Base-by-base conservation (phyloP, 306 rosid genomes). In the Rosa lucieae region DNA sequence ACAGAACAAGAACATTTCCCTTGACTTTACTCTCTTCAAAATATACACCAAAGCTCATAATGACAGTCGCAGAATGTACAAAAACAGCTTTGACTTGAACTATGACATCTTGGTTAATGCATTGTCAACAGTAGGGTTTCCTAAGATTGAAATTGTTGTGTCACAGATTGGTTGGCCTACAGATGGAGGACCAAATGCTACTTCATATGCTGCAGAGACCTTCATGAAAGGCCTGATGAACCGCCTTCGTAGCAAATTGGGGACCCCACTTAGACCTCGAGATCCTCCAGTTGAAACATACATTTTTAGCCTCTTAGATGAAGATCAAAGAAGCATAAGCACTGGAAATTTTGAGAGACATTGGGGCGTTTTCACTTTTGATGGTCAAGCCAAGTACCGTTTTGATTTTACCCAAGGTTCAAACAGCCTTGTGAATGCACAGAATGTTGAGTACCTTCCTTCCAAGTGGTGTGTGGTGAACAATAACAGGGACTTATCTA, bases 101-200 rank as follows among this genome's bases (percentile, higher is more conserved):
- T 86, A 91, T 52, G 97, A 92, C 79, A 92, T 89, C 20, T 84
- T 88, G 72, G 84, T 84, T 65, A 72, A 90, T 70, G 89, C 87
- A 14, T 79, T 91, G 80, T 89, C 97, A 44, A 66, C 52, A 5
- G 85, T n/a, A 4, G 97, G 97, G 77, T 94, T 87, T 84, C 84
- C 97, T 42, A 78, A 82, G 40, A 89, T 83, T 80, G 89, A 89
- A 42, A 84, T 92, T 74, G 89, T 91, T 35, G 90, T 94, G 81
- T 88, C 93, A 1, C 94, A 94, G 86, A 88, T 92, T 73, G 97
- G 99, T 80, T 94, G 99, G 99, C 99, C 99, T 21, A 92, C 99
- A 9, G 99, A 94, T 53, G 99, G 95, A 83, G 90, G 92, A 67
- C 76, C 80, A 58, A 86, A 85, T 37, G 97, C 97, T n/a, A 89